Base-by-base conservation (phyloP, 495 filamentous ascomycete species). In the Oleoguttula mirabilis region DNA sequence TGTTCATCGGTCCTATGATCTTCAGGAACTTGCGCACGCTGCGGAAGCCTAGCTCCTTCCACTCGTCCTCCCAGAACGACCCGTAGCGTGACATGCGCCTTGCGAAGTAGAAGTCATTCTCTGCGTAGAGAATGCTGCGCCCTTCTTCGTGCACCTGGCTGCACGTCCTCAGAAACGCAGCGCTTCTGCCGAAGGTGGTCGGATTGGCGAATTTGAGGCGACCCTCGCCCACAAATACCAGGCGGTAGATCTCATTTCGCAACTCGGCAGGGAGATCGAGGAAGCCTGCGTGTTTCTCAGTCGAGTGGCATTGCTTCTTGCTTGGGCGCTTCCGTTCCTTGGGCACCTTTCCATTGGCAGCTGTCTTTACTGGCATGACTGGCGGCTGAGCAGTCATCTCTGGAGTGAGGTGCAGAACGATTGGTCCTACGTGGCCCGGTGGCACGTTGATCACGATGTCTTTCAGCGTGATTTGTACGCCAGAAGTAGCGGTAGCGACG, bases 191-290 rank as follows among this genome's bases (percentile, higher is more conserved):
- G 43, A 65, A 61, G 39, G 55, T 55, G 10, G 34, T 21, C 10
- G 32, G 32, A 10, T 35, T 12, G 10, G 12, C 16, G 30, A 65
- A 58, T 14, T 52, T 30, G 22, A 64, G 32, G 10, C 38, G 39
- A 3, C 31, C 15, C 5, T 47, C 15, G 8, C 21, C 10, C 11
- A 54, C 48, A 33, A 66, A 60, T 8, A 62, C 33, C 19, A 40
- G 35, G 8, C 35, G 30, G 42, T 67, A 67, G 14, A 66, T 45
- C 12, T 56, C 48, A 34, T 65, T 59, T 4, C 64, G 61, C 11
- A 67, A 41, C 39, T 67, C 64, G 3, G 52, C 32, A 1, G 63
- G 60, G 3, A 66, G 49, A 36, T 55, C 45, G 24, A 56, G 48
- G 43, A 64, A 63, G 3, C 61, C 60, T 21, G 56, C 45, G 17